These are phyloP conservation scores for Recurvomyces mirabilis DNA, from an alignment of 495 filamentous ascomycete species.

Conservation along the genomic window DNA sequence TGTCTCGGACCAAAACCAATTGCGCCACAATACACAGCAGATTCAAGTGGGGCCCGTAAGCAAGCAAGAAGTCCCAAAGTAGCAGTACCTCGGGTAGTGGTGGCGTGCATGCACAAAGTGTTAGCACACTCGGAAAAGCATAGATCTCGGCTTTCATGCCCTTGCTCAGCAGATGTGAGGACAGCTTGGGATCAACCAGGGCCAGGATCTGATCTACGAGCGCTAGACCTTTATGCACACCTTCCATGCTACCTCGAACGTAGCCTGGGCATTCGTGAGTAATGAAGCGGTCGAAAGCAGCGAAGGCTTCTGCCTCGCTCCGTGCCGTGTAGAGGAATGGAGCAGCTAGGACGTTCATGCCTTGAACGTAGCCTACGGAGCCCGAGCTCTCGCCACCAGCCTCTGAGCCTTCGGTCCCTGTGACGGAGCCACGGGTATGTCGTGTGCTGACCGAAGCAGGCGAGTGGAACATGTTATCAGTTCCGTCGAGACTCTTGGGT, in stretches of 20 bases:
- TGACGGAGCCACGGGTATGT: constrained; percentile 15
- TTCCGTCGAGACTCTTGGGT: constrained; percentile 25
- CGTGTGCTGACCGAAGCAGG: constrained; percentile 21
- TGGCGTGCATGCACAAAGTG: constrained; percentile 92
- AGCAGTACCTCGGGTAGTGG: constrained; percentile 86
- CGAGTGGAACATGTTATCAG: constrained; percentile 25
- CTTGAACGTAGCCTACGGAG: constrained; percentile 84
- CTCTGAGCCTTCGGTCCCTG: constrained; percentile 44
- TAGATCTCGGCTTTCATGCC: constrained; percentile 86
- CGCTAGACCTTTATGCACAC: constrained; percentile 81
- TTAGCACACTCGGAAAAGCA: constrained; percentile 93
- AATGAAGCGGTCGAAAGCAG: constrained; percentile 79
- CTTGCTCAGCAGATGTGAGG: constrained; percentile 68
- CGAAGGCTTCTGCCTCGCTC: constrained; percentile 89
- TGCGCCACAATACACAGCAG: constrained; percentile 97
- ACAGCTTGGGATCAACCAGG: constrained; percentile 83
- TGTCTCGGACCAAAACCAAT: constrained; percentile 73
- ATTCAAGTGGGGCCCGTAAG: constrained; percentile 88
- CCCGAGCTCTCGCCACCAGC: constrained; percentile 34
- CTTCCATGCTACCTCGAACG: constrained; percentile 91
- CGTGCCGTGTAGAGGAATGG: constrained; percentile 92
- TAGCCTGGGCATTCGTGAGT: constrained; percentile 87
- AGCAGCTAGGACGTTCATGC: constrained; percentile 99
- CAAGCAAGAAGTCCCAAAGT: constrained; percentile 97
- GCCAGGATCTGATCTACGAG: constrained; percentile 84